phyloP scores from a whole-genome alignment of 1,284 basidiomycete genomes.

The Moesziomyces globuligerus region DNA sequence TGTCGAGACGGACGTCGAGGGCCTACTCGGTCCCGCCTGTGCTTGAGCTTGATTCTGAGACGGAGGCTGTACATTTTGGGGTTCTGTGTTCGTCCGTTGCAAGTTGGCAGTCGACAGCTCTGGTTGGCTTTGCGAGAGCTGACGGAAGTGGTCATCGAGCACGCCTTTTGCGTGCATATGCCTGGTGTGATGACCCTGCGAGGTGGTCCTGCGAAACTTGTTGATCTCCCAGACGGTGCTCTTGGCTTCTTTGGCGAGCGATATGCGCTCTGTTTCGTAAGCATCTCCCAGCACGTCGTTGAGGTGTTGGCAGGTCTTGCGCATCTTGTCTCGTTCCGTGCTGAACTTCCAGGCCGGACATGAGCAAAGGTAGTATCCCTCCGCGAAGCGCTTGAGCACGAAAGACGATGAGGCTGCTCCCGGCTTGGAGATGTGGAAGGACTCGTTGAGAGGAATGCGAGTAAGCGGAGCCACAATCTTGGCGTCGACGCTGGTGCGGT shows the following conservation, averaged over 20 bases:
- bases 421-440: conserved; percentile 17
- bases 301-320: conserved; percentile 75
- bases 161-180: conserved; percentile 37
- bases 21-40: background rate
- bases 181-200: conserved; percentile 25
- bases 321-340: conserved; percentile 71
- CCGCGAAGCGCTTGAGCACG: conserved; percentile 27
- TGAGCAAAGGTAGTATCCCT: conserved; percentile 70
- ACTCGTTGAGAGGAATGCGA: conserved; percentile 18
- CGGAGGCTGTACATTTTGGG: too few species aligned
- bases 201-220: conserved; percentile 27
- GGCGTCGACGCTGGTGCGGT: conserved; percentile 33
- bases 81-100: background rate
- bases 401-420: conserved; percentile 11
- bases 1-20: background rate
- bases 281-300: conserved; percentile 73
- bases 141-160: conserved; percentile 33
- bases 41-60: background rate
- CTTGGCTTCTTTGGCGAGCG: conserved; percentile 23
- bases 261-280: conserved; percentile 69
- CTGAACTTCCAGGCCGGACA: conserved; percentile 70
- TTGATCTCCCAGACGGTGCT: conserved; percentile 36
- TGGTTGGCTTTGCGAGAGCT: conserved; percentile 36
- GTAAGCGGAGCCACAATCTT: conserved; percentile 31
- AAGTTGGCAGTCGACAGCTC: background rate